Evolutionary conservation across 257 asterid species (phyloP), one percentile per base, ranked within the genome.

Genomic region (Solanum appendiculatum): DNA sequence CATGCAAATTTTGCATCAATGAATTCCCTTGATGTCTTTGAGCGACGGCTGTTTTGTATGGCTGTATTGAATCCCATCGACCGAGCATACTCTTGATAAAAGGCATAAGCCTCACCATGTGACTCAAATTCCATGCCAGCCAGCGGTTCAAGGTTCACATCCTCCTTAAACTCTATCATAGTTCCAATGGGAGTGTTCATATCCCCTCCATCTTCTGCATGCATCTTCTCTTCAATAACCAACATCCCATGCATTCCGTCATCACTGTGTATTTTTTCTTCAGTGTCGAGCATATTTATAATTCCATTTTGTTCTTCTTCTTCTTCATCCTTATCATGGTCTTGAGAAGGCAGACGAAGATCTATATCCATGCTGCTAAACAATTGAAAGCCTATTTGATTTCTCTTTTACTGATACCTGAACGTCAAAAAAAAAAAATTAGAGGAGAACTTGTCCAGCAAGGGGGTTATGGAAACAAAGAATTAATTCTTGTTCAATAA

Each of bases 51-150:
- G 87, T 95, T 95, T 89, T 97, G 98, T 85, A 97, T 97, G 5
- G 99, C 98, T 39, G 98, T 97, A 84, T 86, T 95, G 88, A 97
- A 97, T 77, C 99, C 99, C 60, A 93, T 94, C 10, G 99, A 94
- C 89, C 99, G 91, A 75, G 98, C 98, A 87, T 97, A 97, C 86
- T 97, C 99, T 90, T 95, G 98, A 92, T 97, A 97, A 91, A 94
- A 97, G 77, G 98, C 92, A 86, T 95, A 97, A 72, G 99, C 99
- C 42, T 93, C 99, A 23, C 95, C 98, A 66, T 95, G 99, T 15
- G 99, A 97, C 86, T 93, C 98, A 87, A 97, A 97, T 86, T 97
- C 99, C 99, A 95, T 97, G 36, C 98, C 98, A 20, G 97, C 94
- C 85, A 97, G 98, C 72, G 99, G 99, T 93, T 97, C 99, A 54